phyloP scores from a whole-genome alignment of 2,329 filamentous ascomycete genomes.

The Dendrostoma leiphaemia region DNA sequence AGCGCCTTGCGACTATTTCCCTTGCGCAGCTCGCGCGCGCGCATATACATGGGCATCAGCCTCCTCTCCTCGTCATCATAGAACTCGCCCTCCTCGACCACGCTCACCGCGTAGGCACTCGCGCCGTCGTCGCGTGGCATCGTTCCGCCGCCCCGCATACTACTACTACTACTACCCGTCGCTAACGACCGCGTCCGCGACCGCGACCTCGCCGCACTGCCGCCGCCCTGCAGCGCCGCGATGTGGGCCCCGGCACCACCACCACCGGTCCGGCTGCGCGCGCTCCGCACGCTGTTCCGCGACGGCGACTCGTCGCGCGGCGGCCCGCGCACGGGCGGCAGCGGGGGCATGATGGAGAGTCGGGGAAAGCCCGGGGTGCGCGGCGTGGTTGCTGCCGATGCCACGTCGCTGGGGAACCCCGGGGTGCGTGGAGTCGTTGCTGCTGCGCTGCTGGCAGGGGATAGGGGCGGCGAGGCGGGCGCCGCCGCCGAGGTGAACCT shows the following conservation, averaged over 20 bases:
- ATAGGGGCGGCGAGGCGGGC: neutral
- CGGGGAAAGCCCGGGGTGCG: neutral
- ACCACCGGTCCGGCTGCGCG: too few relatives aligned
- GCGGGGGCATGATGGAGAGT: constrained; percentile 6
- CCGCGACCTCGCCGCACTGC: too few relatives aligned
- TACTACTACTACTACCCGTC: too few relatives aligned
- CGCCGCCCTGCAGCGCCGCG: too few relatives aligned
- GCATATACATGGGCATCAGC: constrained; percentile 26
- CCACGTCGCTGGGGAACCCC: too few relatives aligned
- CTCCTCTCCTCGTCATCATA: constrained; percentile 24
- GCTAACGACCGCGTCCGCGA: too few relatives aligned
- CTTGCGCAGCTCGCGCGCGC: constrained; percentile 17
- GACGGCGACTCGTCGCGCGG: neutral
- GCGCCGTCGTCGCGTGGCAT: constrained; percentile 19
- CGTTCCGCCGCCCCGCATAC: neutral
- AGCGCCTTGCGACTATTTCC: constrained; percentile 32
- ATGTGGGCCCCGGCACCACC: too few relatives aligned
- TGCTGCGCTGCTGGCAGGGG: neutral
- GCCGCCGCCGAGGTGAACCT: constrained; percentile 4
- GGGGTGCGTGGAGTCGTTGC: neutral
- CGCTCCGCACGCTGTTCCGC: too few relatives aligned
- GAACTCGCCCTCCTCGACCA: constrained; percentile 19
- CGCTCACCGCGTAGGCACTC: constrained; percentile 8
- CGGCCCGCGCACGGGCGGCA: neutral
- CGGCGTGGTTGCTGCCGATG: constrained; percentile 2